Evolutionary conservation across 495 filamentous ascomycete species (phyloP).

Genomic region (Lophium mytilinum): DNA sequence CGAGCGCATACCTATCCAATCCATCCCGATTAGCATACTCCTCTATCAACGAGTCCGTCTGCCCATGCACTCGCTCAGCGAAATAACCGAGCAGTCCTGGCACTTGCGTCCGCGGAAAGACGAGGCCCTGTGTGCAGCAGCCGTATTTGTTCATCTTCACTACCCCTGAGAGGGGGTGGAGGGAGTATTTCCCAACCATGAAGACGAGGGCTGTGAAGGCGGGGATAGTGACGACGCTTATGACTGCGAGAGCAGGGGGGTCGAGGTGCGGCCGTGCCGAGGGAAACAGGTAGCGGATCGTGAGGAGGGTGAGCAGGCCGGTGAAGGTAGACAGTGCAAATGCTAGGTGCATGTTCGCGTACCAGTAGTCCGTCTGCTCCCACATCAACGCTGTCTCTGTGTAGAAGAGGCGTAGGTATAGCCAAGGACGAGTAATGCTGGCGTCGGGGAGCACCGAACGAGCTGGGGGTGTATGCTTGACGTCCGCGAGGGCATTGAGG

Average conservation of each 20-base stretch:
- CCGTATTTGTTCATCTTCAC: slow-evolving; percentile 46
- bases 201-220: slow-evolving; percentile 34
- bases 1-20: slow-evolving; percentile 41
- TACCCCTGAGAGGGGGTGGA: slow-evolving; percentile 33
- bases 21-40: slow-evolving; percentile 35
- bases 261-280: slow-evolving; percentile 1
- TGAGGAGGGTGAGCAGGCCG: background rate
- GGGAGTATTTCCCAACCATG: slow-evolving; percentile 33
- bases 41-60: slow-evolving; percentile 43
- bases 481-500: slow-evolving; percentile 33
- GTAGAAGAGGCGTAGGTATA: slow-evolving; percentile 54
- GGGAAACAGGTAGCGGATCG: slow-evolving; percentile 16
- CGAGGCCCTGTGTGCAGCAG: slow-evolving; percentile 43
- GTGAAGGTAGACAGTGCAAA: slow-evolving; percentile 11
- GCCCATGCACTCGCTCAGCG: slow-evolving; percentile 17
- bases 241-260: slow-evolving; percentile 14
- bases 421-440: background rate
- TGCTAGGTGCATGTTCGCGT: slow-evolving; percentile 32
- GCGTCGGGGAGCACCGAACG: too few species aligned
- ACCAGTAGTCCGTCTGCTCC: slow-evolving; percentile 45
- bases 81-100: slow-evolving; percentile 25
- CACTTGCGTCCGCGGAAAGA: slow-evolving; percentile 34
- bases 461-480: too few species aligned
- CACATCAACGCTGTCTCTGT: slow-evolving; percentile 49
- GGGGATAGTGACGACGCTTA: slow-evolving; percentile 19